These are phyloP conservation scores for Paraurostyla sp. DNA, from an alignment of 73 alveolate species.

Conservation along the genomic window DNA sequence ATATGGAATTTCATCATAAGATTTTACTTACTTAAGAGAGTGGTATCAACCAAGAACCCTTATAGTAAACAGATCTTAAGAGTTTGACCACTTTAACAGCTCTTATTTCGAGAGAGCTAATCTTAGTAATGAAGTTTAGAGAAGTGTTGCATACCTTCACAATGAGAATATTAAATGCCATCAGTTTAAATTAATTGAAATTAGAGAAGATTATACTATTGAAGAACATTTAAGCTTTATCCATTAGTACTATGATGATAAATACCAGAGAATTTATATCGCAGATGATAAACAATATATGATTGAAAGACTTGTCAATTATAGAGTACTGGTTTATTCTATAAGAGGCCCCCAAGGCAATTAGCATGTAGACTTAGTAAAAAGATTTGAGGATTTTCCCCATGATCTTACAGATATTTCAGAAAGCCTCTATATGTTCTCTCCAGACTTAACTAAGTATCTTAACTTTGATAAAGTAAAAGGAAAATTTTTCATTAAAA, in stretches of 20 bases:
- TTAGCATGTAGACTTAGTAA: no score
- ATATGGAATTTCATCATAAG: background rate
- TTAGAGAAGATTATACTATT: background rate
- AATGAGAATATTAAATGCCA: conserved; percentile 1
- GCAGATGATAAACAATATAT: conserved; percentile 23
- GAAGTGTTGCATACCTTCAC: background rate
- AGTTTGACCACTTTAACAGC: background rate
- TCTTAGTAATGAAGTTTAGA: background rate
- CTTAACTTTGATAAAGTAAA: conserved; percentile 29
- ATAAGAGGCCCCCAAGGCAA: no score
- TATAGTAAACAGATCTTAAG: background rate
- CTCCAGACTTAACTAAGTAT: background rate
- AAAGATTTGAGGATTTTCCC: conserved; percentile 51
- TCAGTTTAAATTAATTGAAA: conserved; percentile 28
- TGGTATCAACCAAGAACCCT: conserved; percentile 42
- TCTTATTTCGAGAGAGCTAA: background rate
- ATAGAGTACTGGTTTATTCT: conserved; percentile 16
- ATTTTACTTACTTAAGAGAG: conserved; percentile 31
- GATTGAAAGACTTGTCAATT: conserved; percentile 20
- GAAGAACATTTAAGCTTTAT: conserved; percentile 1
- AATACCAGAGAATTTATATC: conserved; percentile 13
- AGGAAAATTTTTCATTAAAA: conserved; percentile 1
- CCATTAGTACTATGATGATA: conserved; percentile 23
- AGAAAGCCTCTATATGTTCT: conserved; percentile 29
- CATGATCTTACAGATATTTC: conserved; percentile 34